Evolutionary conservation across 2,329 filamentous ascomycete genomes (phyloP), one percentile per base, ranked within the genome.

Genomic region (Magnaporthiopsis rhizophila): DNA sequence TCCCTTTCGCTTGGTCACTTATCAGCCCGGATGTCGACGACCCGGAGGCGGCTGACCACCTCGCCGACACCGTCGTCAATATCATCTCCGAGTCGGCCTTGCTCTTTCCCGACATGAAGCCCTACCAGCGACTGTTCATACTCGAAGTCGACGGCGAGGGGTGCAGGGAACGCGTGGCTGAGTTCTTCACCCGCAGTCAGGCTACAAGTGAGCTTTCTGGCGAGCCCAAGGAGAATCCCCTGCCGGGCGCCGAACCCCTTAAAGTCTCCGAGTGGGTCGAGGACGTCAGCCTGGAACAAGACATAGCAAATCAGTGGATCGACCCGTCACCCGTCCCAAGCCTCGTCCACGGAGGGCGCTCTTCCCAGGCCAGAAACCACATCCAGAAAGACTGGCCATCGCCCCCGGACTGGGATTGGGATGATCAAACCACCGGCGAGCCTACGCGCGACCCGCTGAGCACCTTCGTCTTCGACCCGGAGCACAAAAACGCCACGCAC

Each of bases 391-490:
- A 38, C 36, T 38, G 36, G 36, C 11, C 36, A 18, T 38, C 36
- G 36, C 36, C 36, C 36, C 15, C 36, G 3, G 36, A 38, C 2
- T 38, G 36, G 36, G 36, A 38, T 13, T 38, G 36, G 36, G 36
- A 38, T 6, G 36, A 18, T 1, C 36, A 38, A 13, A 18, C 36
- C 36, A 3, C 36, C 13, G 9, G 13, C 36, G 13, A 38, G 36
- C 13, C 36, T 13, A 13, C 36, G 13, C 36, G 13, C 36, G 36
- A 58, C 56, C n/a, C 13, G 11, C 56, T 28, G 56, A 11, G 8
- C 30, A 38, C 53, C 62, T 38, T 59, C 21, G 56, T 38, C 18
- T 58, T 63, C 32, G 62, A 63, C 32, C 62, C 62, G 9, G 62
- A 63, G n/a, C 61, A 62, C 61, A 58, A 58, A 12, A 58, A 57